Percentiles rank a stretch among this genome's conserved stretches.
Conservation (phyloP, 2,329 filamentous ascomycete genomes). For the Penicillium sp. region DNA sequence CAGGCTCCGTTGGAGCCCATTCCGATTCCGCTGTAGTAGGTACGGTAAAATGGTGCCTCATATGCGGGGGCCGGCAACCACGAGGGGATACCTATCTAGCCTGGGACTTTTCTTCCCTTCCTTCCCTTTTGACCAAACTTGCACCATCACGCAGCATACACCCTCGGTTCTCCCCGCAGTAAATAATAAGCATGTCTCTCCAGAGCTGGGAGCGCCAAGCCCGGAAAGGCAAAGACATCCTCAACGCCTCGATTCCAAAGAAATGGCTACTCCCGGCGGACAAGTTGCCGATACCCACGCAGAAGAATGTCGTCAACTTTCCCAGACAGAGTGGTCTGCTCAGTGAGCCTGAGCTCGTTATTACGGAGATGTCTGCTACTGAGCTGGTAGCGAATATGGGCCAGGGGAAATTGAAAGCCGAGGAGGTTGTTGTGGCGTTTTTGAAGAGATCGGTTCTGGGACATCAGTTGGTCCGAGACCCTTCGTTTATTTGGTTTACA, state of each 20-base stretch:
- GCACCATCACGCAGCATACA: not conserved
- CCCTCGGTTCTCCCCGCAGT: not conserved
- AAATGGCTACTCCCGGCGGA: conserved; percentile 34
- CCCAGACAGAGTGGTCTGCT: conserved; percentile 49
- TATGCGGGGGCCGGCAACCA: not conserved
- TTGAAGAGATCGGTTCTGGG: conserved; percentile 35
- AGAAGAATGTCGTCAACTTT: conserved; percentile 32
- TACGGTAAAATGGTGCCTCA: not conserved
- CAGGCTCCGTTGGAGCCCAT: conserved; percentile 1
- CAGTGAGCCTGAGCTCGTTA: conserved; percentile 48
- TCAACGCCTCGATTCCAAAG: conserved; percentile 33
- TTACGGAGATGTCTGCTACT: conserved; percentile 49
- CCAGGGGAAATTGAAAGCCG: conserved; percentile 26
- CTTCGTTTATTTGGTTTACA: too few species aligned
- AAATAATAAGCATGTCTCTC: conserved; percentile 17
- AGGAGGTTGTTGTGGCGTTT: conserved; percentile 35
- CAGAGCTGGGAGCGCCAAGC: conserved; percentile 33
- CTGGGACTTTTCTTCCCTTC: not conserved
- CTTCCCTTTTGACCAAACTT: not conserved
- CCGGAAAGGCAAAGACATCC: conserved; percentile 33
- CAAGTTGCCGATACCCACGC: conserved; percentile 26
- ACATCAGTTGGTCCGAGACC: conserved; percentile 30
- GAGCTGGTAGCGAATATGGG: conserved; percentile 29
- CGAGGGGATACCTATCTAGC: not conserved
- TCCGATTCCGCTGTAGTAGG: conserved; percentile 5